Conservation (phyloP, 495 filamentous ascomycete genomes). For the Ascodesmis nigricans region DNA sequence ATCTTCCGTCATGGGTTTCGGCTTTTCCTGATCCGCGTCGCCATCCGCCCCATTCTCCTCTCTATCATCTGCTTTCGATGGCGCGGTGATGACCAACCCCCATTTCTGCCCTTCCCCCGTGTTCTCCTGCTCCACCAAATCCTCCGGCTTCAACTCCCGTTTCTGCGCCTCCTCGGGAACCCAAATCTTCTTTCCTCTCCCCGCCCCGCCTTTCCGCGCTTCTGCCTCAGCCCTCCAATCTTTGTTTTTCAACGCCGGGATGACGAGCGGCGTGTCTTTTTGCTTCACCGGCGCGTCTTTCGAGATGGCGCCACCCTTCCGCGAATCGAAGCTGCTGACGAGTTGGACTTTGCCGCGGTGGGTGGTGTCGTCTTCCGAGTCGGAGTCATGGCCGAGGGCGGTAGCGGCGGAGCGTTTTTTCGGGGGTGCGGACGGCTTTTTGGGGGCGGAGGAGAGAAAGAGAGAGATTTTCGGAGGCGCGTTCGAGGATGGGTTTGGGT, state of each 20-base stretch:
- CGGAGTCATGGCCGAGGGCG: conserved; percentile 30
- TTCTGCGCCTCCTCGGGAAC: conserved; percentile 15
- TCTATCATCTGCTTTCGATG: conserved; percentile 26
- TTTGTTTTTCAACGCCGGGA: conserved; percentile 41
- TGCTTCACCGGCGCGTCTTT: conserved; percentile 23
- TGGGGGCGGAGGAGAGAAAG: neutral
- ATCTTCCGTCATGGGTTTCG: conserved; percentile 34
- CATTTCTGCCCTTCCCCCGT: conserved; percentile 28
- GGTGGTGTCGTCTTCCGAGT: conserved; percentile 22
- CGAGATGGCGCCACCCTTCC: conserved; percentile 34
- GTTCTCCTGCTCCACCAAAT: conserved; percentile 24
- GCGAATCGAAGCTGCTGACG: conserved; percentile 38
- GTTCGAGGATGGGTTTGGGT: no score
- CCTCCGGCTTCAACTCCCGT: conserved; percentile 1
- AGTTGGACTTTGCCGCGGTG: conserved; percentile 24
- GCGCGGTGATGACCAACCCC: no score
- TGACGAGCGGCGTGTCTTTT: conserved; percentile 34
- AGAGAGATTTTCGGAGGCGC: no score
- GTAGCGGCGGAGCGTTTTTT: conserved; percentile 22
- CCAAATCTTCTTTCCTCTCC: conserved; percentile 12
- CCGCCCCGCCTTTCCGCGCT: conserved; percentile 8
- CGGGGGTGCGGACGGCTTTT: neutral
- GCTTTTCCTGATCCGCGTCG: conserved; percentile 4
- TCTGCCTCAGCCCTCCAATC: conserved; percentile 46
- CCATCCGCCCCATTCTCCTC: conserved; percentile 5